Percentiles rank a stretch among this genome's conserved stretches.
These are phyloP conservation scores for Talaromyces adpressus DNA, from an alignment of 495 filamentous ascomycete species.

Conservation along the genomic window DNA sequence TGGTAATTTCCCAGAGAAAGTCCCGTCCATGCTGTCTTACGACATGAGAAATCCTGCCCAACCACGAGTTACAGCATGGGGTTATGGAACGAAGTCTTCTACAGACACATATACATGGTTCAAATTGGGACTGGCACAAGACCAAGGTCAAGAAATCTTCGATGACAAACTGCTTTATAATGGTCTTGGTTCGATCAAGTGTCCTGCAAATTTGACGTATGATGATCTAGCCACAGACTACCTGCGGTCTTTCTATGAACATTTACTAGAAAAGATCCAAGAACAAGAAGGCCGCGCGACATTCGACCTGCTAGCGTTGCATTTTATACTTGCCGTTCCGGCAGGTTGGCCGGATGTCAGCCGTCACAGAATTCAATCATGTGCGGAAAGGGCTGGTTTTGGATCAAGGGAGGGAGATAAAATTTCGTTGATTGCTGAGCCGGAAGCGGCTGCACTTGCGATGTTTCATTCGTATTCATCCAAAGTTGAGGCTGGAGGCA, in stretches of 20 bases:
- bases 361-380: conserved; percentile 16
- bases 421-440: conserved; percentile 49
- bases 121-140: conserved; percentile 11
- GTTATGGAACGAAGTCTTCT: conserved; percentile 1
- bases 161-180: conserved; percentile 12
- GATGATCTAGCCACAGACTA: conserved; percentile 34
- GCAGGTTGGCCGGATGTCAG: conserved; percentile 19
- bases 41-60: background rate
- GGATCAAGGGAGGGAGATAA: conserved; percentile 20
- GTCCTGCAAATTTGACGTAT: conserved; percentile 13
- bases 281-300: no score
- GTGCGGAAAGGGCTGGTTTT: conserved; percentile 39
- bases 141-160: background rate
- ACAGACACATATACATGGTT: conserved; percentile 17
- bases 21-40: background rate
- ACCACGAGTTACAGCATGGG: background rate
- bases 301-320: conserved; percentile 13
- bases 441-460: conserved; percentile 40
- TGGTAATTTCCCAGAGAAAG: background rate
- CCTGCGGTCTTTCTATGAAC: conserved; percentile 31
- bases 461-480: background rate
- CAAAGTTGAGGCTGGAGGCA: background rate
- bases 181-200: conserved; percentile 8
- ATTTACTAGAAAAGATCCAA: no score
- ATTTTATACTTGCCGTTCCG: conserved; percentile 20